phyloP scores from a whole-genome alignment of 257 asterid species.

The Primulina tabacum region DNA sequence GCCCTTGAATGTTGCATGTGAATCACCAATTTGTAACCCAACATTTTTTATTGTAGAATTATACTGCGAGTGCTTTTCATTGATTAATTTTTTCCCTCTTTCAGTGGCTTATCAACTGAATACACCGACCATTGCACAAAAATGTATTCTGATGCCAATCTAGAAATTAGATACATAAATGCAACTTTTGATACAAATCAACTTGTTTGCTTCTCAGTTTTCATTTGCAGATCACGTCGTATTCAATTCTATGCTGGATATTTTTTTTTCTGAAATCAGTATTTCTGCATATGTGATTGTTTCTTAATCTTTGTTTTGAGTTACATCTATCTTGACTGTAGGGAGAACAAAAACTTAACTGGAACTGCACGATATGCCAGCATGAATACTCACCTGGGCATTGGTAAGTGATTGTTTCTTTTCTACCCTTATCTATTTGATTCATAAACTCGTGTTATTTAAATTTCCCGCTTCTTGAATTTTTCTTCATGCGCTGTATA shows the following conservation, averaged over 20 bases:
- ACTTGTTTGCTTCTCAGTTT: background rate
- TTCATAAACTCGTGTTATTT: background rate
- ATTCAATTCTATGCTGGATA: background rate
- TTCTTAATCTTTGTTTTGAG: background rate
- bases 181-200: background rate
- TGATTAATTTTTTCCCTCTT: background rate
- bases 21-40: background rate
- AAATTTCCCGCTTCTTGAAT: constrained; percentile 7
- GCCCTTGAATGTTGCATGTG: background rate
- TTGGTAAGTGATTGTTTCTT: constrained; percentile 22
- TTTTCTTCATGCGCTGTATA: constrained; percentile 1
- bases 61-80: background rate
- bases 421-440: background rate
- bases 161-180: background rate
- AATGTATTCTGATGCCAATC: background rate
- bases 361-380: constrained; percentile 41
- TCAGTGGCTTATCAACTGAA: background rate
- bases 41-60: too few species aligned
- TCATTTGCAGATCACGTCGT: background rate
- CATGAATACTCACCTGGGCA: constrained; percentile 36
- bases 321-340: constrained; percentile 3
- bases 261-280: background rate
- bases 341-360: constrained; percentile 35
- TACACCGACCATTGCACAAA: background rate
- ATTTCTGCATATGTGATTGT: background rate